These are phyloP conservation scores for Anaeramoeba ignava DNA, from an alignment of 78 protist species.

Conservation along the genomic window DNA sequence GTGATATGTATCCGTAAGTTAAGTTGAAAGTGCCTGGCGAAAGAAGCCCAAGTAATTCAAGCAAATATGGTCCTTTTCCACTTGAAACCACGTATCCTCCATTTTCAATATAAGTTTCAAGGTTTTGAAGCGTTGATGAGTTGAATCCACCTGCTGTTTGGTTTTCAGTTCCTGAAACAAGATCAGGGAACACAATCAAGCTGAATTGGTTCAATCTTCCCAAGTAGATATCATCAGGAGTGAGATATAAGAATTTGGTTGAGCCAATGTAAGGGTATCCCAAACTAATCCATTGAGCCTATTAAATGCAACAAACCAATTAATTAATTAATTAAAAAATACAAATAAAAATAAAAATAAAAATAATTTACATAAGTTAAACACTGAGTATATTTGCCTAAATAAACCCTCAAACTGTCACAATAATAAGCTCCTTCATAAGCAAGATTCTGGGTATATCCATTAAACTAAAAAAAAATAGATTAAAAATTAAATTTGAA, in stretches of 20 bases:
- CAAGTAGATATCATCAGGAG: neutral
- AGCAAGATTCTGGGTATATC: neutral
- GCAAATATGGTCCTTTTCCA: neutral
- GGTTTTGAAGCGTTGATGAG: neutral
- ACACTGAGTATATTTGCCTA: neutral
- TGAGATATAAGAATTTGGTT: neutral
- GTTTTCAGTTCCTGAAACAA: neutral
- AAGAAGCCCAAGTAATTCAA: neutral
- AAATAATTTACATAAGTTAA: neutral
- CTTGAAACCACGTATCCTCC: neutral
- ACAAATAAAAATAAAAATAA: too few relatives aligned
- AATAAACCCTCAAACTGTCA: neutral
- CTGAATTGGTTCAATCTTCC: neutral
- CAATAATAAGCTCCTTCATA: conserved; percentile 1
- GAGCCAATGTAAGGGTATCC: neutral
- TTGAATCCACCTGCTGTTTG: neutral
- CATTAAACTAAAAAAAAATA: neutral
- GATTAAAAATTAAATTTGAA: neutral
- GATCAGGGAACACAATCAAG: neutral
- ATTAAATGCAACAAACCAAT: too few relatives aligned
- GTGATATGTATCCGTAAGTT: too few relatives aligned
- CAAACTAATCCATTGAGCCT: too few relatives aligned
- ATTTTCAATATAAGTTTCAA: neutral
- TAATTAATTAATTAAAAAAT: too few relatives aligned
- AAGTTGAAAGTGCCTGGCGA: neutral